These are phyloP conservation scores for Cystobasidium slooffiae DNA, from an alignment of 1,284 basidiomycete genomes.

Conservation along the genomic window DNA sequence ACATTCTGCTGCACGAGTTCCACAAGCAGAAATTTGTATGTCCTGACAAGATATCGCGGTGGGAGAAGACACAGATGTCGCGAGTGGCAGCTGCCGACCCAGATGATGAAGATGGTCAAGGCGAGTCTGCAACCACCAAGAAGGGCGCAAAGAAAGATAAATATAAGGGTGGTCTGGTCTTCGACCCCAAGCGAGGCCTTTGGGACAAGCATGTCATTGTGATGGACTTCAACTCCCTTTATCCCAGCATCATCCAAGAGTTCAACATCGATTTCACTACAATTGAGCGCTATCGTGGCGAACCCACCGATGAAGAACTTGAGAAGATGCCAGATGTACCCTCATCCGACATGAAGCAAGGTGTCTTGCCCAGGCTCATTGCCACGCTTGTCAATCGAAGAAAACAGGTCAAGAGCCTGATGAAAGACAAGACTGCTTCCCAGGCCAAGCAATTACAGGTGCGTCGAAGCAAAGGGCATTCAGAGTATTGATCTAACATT, in stretches of 20 bases:
- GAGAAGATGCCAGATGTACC: conserved; percentile 91
- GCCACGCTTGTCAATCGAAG: conserved; percentile 89
- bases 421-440: conserved; percentile 85
- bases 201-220: conserved; percentile 98
- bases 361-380: conserved; percentile 93
- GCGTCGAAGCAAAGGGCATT: too few species aligned
- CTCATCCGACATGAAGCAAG: conserved; percentile 71
- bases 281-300: conserved; percentile 65
- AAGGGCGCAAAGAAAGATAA: conserved; percentile 83
- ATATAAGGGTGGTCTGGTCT: conserved; percentile 97
- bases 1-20: conserved; percentile 98
- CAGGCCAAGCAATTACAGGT: conserved; percentile 84
- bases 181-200: conserved; percentile 92
- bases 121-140: conserved; percentile 57
- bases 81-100: conserved; percentile 67
- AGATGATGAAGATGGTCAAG: conserved; percentile 64
- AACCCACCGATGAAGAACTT: conserved; percentile 63
- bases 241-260: conserved; percentile 99
- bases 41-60: conserved; percentile 79
- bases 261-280: conserved; percentile 99
- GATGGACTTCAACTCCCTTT: conserved; percentile 99
- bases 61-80: conserved; percentile 62
- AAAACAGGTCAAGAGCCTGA: conserved; percentile 86
- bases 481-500: too few species aligned
- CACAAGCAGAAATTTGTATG: conserved; percentile 94